Percentiles rank a stretch among this genome's conserved stretches.
Conservation (phyloP, 331 rosid genomes). For the Rhamnella rubrinervis region DNA sequence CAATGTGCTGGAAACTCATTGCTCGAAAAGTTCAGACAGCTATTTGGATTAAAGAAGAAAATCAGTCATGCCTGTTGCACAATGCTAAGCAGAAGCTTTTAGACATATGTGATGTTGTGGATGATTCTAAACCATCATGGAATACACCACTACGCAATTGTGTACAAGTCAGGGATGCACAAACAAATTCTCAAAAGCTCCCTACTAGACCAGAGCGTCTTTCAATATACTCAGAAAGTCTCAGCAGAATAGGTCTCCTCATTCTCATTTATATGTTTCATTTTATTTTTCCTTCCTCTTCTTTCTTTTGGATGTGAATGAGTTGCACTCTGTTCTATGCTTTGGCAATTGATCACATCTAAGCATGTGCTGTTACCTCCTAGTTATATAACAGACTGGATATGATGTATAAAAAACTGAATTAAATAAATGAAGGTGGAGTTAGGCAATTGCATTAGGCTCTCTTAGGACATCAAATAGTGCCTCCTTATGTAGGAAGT, state of each 20-base stretch:
- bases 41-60: constrained; percentile 79
- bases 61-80: constrained; percentile 49
- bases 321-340: background rate
- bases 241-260: constrained; percentile 62
- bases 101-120: constrained; percentile 60
- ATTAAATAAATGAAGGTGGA: constrained; percentile 3
- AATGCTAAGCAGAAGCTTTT: constrained; percentile 54
- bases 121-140: constrained; percentile 73
- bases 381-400: background rate
- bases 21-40: constrained; percentile 87
- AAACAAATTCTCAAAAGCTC: constrained; percentile 45
- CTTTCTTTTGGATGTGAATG: constrained; percentile 5
- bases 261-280: constrained; percentile 14
- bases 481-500: too few relatives aligned
- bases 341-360: background rate
- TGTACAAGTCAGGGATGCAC: constrained; percentile 43
- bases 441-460: constrained; percentile 21
- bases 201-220: constrained; percentile 62
- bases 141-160: constrained; percentile 65
- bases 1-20: constrained; percentile 96
- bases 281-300: background rate
- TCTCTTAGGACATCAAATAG: background rate
- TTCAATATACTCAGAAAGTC: constrained; percentile 61
- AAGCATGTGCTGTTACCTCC: background rate
- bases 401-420: background rate